Evolutionary conservation across 495 filamentous ascomycete genomes (phyloP), one percentile per base, ranked within the genome.

Genomic region (Hypoxylon subgilvum): DNA sequence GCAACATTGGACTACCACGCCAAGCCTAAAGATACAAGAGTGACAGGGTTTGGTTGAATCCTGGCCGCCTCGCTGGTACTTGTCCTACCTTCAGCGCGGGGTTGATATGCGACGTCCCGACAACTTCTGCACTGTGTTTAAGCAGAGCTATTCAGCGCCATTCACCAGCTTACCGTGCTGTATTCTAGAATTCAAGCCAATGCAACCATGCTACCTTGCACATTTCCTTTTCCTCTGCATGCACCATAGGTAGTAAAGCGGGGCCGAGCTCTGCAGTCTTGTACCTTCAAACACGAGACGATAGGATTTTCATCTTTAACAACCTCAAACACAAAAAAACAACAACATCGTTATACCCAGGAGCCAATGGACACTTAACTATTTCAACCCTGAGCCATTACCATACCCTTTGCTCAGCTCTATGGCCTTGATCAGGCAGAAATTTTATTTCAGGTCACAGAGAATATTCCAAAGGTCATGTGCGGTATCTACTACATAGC

Each of bases 141-240:
- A 0, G 8, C 10, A 23, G 23, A 31, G 8, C 21, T 43, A 32
- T 22, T 22, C 38, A 19, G 1, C 46, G n/a, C n/a, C n/a, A n/a
- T n/a, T n/a, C n/a, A n/a, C n/a, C 1, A 8, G 1, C 17, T 0
- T 21, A 34, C 30, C 27, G 9, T 19, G 51, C 58, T 56, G 51
- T 57, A 63, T 63, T 63, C 59, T 63, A 63, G 59, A 63, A 63
- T 42, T 25, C 25, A 21, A n/a, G 30, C 43, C 44, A 43, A 50
- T 61, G 57, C 13, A 61, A 54, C 49, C 27, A 21, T 46, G 17
- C 23, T n/a, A 27, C 22, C 22, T 21, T 16, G 18, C 7, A 18
- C 35, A 48, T 42, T 22, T 23, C 7, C 32, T n/a, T n/a, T n/a
- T n/a, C n/a, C n/a, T n/a, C n/a, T n/a, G n/a, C n/a, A n/a, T n/a